These are phyloP conservation scores for Acer yangbiense DNA, from an alignment of 345 rosid species.

Conservation along the genomic window DNA sequence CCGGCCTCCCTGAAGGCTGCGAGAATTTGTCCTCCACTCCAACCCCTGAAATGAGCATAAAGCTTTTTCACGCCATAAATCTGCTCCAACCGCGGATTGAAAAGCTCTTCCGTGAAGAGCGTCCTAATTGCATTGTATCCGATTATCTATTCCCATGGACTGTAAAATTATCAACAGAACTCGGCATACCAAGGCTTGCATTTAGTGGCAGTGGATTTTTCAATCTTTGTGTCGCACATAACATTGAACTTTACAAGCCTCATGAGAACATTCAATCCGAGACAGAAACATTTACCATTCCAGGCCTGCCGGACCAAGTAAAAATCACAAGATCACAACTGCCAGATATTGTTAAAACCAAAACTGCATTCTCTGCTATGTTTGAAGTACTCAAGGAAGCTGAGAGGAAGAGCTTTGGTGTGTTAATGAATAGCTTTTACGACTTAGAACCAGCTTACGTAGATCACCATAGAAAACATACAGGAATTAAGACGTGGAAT, in stretches of 20 bases:
- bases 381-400: slow-evolving; percentile 35
- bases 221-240: slow-evolving; percentile 22
- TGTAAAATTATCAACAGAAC: slow-evolving; percentile 25
- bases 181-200: slow-evolving; percentile 27
- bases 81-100: slow-evolving; percentile 24
- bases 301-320: slow-evolving; percentile 30
- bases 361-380: slow-evolving; percentile 28
- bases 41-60: slow-evolving; percentile 26
- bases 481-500: slow-evolving; percentile 32
- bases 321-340: slow-evolving; percentile 32
- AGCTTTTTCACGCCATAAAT: slow-evolving; percentile 11
- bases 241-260: slow-evolving; percentile 25
- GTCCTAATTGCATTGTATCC: slow-evolving; percentile 35
- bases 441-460: slow-evolving; percentile 32
- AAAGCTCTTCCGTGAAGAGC: slow-evolving; percentile 8
- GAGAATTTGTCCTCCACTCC: slow-evolving; percentile 26
- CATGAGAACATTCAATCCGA: slow-evolving; percentile 21
- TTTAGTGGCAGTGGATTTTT: slow-evolving; percentile 22
- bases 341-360: slow-evolving; percentile 34
- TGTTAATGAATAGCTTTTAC: slow-evolving; percentile 34
- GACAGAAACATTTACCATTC: slow-evolving; percentile 22
- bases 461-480: slow-evolving; percentile 31
- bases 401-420: slow-evolving; percentile 34
- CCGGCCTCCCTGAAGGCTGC: slow-evolving; percentile 34
- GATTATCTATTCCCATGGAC: slow-evolving; percentile 34